Base-by-base conservation (phyloP, 1,284 basidiomycete genomes). In the Heterobasidion occidentale region DNA sequence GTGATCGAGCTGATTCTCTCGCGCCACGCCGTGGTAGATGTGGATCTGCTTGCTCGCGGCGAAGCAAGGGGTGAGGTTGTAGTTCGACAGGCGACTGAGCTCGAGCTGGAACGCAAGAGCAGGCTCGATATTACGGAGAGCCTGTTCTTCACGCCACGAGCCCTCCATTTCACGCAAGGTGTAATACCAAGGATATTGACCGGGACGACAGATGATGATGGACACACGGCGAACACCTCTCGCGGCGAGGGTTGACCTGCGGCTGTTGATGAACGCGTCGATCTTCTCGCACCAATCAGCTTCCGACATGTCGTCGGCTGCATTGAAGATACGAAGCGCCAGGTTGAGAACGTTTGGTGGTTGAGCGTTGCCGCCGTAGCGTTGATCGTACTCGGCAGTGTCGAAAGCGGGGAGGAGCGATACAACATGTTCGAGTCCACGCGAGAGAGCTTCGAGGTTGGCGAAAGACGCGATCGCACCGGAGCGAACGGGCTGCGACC, bases 101-200 rank as follows among this genome's bases (percentile, higher is more conserved):
- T 99, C 97, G 53, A 99, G 83, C 76, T 99, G 97, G 84, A 94
- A 99, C 42, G 97, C 97, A 52, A 99, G 80, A 44, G 97, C 97
- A 34, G 97, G 97, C 71, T 99, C 97, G 61, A 98, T 94, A 77
- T 99, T 98, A 71, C 96, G 90, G 69, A 99, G 97, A 11, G 94
- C 88, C 69, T 93, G 86, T 71, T 98, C 94, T 79, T 99, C 97
- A 59, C 79, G 82, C 97, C 97, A 99, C 15, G 71, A 70, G 33
- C 84, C 88, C 51, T 84, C 77, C 65, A 81, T 78, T 57, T 87
- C 81, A 60, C 97, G 90, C 49, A 98, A 76, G 50, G 97, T 99
- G 76, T 89, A 92, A 78, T 96, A 99, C 67, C 90, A 86, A 8
- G 97, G 97, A 72, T 99, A 99, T 68, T 90, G 84, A 57, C 91